These are phyloP conservation scores for Novymonas esmeraldas DNA, from an alignment of 208 protist species.

Conservation along the genomic window DNA sequence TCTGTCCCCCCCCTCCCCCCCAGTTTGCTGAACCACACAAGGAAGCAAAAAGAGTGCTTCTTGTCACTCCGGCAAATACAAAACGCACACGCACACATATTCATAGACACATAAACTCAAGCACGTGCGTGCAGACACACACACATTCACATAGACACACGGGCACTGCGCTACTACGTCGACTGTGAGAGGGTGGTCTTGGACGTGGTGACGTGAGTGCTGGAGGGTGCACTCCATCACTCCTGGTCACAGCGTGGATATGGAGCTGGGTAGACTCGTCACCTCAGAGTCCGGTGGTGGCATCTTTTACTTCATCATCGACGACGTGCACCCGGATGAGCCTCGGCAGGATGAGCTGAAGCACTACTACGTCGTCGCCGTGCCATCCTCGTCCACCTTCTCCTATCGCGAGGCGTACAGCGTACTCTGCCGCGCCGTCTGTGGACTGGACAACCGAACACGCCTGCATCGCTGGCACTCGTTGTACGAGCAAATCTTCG, in stretches of 20 bases:
- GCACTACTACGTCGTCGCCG: constrained; percentile 67
- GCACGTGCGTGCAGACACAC: too few relatives aligned
- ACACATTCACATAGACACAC: too few relatives aligned
- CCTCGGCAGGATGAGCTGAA: constrained; percentile 32
- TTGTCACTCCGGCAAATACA: too few relatives aligned
- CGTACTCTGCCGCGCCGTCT: constrained; percentile 60
- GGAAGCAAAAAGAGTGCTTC: too few relatives aligned
- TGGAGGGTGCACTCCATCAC: background rate
- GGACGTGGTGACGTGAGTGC: background rate
- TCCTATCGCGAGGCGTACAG: constrained; percentile 54
- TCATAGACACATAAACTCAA: too few relatives aligned
- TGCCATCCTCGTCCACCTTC: constrained; percentile 1
- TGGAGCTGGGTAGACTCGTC: constrained; percentile 54
- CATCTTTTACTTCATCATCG: constrained; percentile 74
- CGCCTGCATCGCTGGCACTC: constrained; percentile 55
- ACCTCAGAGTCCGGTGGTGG: constrained; percentile 29
- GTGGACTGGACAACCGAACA: constrained; percentile 23
- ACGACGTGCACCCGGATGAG: constrained; percentile 52
- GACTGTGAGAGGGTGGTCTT: too few relatives aligned
- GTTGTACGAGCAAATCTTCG: constrained; percentile 56
- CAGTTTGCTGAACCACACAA: too few relatives aligned
- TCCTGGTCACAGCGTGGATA: constrained; percentile 2
- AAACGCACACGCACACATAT: too few relatives aligned
- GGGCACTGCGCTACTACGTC: too few relatives aligned
- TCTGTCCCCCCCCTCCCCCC: too few relatives aligned